phyloP scores from a whole-genome alignment of 164 flowering plant genomes.

The Akebia trifoliata region DNA sequence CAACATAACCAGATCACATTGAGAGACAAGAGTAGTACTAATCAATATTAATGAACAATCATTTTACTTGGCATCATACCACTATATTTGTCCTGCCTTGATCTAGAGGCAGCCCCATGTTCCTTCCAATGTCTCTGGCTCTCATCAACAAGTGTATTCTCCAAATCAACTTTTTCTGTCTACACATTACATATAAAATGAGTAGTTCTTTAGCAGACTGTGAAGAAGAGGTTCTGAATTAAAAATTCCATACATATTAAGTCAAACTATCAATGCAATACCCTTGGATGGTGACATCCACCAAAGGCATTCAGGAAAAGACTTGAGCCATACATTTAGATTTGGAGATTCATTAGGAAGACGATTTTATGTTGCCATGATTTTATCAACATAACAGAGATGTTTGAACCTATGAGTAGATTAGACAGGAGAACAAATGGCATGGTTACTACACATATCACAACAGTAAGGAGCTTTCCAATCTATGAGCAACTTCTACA shows the following conservation, averaged over 20 bases:
- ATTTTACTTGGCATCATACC: constrained; percentile 18
- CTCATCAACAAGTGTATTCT: constrained; percentile 96
- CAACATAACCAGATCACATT: neutral
- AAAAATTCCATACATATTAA: neutral
- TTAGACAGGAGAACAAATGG: neutral
- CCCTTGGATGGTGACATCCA: neutral
- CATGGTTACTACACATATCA: neutral
- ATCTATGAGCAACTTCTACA: neutral
- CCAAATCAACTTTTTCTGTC: constrained; percentile 99
- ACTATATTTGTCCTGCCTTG: constrained; percentile 26
- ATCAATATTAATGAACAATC: neutral
- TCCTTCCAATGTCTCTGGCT: constrained; percentile 78
- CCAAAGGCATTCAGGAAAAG: neutral
- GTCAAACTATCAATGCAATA: neutral
- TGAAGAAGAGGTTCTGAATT: neutral
- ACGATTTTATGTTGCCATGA: neutral
- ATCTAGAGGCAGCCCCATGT: constrained; percentile 35
- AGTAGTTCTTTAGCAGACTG: neutral
- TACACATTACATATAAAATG: constrained; percentile 31
- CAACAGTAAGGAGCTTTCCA: neutral
- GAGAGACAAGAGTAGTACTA: neutral
- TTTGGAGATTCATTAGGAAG: neutral
- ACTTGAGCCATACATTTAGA: no score
- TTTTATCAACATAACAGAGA: neutral
- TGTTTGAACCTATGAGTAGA: neutral